Conservation (phyloP, 805 yeast species). For the Metschnikowia anglica region DNA sequence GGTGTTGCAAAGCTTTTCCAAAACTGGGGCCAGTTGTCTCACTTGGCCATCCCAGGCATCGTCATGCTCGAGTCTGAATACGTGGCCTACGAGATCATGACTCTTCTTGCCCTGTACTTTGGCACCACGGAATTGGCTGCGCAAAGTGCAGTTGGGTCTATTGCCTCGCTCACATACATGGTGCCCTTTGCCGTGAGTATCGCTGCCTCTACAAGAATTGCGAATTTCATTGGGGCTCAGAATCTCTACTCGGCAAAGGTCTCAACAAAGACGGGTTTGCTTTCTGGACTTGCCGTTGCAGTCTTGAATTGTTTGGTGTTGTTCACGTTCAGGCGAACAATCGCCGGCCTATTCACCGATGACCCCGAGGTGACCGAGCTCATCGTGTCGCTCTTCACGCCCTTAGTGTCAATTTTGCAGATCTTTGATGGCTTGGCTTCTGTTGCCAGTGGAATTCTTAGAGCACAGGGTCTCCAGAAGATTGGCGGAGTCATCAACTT, state of each 20-base stretch:
- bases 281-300: constrained; percentile 32
- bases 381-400: constrained; percentile 54
- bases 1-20: constrained; percentile 36
- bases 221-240: constrained; percentile 45
- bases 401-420: constrained; percentile 64
- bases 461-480: constrained; percentile 76
- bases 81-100: constrained; percentile 47
- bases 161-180: constrained; percentile 46
- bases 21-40: constrained; percentile 37
- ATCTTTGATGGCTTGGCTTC: constrained; percentile 69
- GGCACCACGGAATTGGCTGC: constrained; percentile 53
- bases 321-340: constrained; percentile 44
- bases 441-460: constrained; percentile 67
- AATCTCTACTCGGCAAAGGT: constrained; percentile 37
- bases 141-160: constrained; percentile 49
- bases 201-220: constrained; percentile 45
- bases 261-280: constrained; percentile 35
- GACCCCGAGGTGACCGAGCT: constrained; percentile 56
- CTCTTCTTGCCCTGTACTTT: constrained; percentile 45
- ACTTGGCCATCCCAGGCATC: constrained; percentile 45
- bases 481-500: constrained; percentile 71
- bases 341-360: constrained; percentile 59
- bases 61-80: constrained; percentile 47
- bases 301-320: constrained; percentile 45
- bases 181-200: constrained; percentile 48